A percentile compares a stretch with the other conserved stretches of the same genome.
phyloP scores from a whole-genome alignment of 768 basidiomycete species.

The Glaciozyma martinii region DNA sequence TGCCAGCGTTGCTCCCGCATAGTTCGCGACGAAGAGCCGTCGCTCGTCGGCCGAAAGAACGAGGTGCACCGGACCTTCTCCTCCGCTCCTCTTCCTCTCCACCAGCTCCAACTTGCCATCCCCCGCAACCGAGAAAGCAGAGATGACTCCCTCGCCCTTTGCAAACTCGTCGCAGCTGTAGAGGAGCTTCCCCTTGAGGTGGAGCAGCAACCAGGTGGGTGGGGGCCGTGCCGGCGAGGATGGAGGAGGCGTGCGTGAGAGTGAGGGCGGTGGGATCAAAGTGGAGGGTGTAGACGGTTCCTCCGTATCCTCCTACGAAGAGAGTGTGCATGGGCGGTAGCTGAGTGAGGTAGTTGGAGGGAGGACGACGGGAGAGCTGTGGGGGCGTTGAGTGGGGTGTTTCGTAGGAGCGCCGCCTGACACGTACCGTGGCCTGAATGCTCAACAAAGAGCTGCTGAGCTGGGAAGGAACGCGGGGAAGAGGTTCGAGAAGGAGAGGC shows the following conservation, averaged over 20 bases:
- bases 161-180: slow-evolving; percentile 28
- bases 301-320: slow-evolving; percentile 18
- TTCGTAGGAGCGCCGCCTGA: too few species aligned
- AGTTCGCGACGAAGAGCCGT: slow-evolving; percentile 17
- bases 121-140: slow-evolving; percentile 1
- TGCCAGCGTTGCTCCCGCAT: slow-evolving; percentile 6
- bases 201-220: slow-evolving; percentile 21
- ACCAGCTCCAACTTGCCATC: not conserved
- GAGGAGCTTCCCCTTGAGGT: not conserved
- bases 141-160: slow-evolving; percentile 7
- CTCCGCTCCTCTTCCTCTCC: not conserved
- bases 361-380: too few species aligned
- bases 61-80: slow-evolving; percentile 22
- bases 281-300: slow-evolving; percentile 7
- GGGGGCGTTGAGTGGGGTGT: too few species aligned
- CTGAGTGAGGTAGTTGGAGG: too few species aligned
- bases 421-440: too few species aligned
- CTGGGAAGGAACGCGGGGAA: too few species aligned
- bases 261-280: slow-evolving; percentile 8
- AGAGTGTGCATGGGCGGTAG: not conserved
- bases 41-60: not conserved
- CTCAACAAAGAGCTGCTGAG: too few species aligned
- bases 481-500: too few species aligned
- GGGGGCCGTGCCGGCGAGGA: slow-evolving; percentile 9
- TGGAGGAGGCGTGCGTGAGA: not conserved